These are phyloP conservation scores for Eimeria praecox DNA, from an alignment of 169 alveolate species.

Conservation along the genomic window DNA sequence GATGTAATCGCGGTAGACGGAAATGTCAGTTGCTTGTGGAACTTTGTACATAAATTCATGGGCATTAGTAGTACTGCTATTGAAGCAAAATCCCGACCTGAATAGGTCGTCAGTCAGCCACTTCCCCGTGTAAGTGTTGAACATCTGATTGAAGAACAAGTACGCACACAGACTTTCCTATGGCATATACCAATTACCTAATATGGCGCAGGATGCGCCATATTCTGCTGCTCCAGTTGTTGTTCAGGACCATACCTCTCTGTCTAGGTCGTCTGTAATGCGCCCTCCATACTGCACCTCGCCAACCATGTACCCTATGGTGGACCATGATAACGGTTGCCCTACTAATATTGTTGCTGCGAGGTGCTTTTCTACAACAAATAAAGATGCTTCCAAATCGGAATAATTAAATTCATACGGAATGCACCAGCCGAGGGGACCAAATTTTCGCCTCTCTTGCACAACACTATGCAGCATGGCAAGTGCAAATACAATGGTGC, in stretches of 20 bases:
- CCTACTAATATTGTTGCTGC: constrained; percentile 92
- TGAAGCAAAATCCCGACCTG: constrained; percentile 83
- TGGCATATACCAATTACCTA: too few relatives aligned
- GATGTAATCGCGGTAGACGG: constrained; percentile 92
- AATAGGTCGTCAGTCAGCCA: constrained; percentile 86
- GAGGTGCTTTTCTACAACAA: constrained; percentile 96
- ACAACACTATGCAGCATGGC: constrained; percentile 91
- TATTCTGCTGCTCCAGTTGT: background rate
- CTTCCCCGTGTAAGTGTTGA: constrained; percentile 95
- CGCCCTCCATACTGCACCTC: constrained; percentile 98
- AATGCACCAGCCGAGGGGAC: constrained; percentile 97
- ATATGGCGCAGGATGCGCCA: background rate
- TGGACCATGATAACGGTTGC: constrained; percentile 94
- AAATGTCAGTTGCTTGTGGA: constrained; percentile 94
- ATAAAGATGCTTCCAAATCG: constrained; percentile 97
- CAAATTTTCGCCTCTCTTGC: constrained; percentile 97
- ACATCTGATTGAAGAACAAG: constrained; percentile 78
- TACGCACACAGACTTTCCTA: background rate
- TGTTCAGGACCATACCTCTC: constrained; percentile 88
- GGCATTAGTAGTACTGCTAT: constrained; percentile 81
- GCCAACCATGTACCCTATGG: constrained; percentile 96
- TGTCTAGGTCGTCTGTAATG: constrained; percentile 96
- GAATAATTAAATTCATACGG: constrained; percentile 98
- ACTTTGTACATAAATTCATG: constrained; percentile 91
- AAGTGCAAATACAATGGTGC: constrained; percentile 94